Evolutionary conservation across 306 rosid genomes (phyloP).

Genomic region (Vicia villosa): DNA sequence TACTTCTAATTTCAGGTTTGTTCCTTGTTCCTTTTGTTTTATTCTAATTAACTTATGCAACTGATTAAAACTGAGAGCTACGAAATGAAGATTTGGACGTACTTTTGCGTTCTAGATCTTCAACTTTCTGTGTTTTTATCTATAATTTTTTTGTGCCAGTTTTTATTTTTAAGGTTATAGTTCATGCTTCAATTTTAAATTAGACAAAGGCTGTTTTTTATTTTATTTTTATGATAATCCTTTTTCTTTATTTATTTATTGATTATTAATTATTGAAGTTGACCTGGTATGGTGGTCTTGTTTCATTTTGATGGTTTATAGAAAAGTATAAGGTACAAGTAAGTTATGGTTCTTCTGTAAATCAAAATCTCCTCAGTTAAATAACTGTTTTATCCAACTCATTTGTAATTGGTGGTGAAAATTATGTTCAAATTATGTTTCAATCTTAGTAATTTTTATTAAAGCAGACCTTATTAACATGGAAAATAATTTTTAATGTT

Average conservation of each 20-base stretch:
- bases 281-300: background rate
- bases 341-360: background rate
- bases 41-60: too few species aligned
- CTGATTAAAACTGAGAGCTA: too few species aligned
- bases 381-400: background rate
- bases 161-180: slow-evolving; percentile 4
- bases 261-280: background rate
- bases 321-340: background rate
- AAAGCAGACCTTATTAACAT: background rate
- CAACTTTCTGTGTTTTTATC: background rate
- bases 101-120: slow-evolving; percentile 34
- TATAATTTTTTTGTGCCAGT: background rate
- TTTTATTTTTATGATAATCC: background rate
- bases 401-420: slow-evolving; percentile 3
- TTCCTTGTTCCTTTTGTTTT: background rate
- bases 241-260: too few species aligned
- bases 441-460: background rate
- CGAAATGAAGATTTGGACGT: background rate
- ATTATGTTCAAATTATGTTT: slow-evolving; percentile 20
- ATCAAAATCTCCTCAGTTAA: background rate
- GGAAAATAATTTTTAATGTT: too few species aligned
- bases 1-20: slow-evolving; percentile 15
- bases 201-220: slow-evolving; percentile 1
- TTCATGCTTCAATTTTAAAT: slow-evolving; percentile 10
- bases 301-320: background rate